These are phyloP conservation scores for Mycena metata DNA, from an alignment of 768 basidiomycete genomes.

Conservation along the genomic window DNA sequence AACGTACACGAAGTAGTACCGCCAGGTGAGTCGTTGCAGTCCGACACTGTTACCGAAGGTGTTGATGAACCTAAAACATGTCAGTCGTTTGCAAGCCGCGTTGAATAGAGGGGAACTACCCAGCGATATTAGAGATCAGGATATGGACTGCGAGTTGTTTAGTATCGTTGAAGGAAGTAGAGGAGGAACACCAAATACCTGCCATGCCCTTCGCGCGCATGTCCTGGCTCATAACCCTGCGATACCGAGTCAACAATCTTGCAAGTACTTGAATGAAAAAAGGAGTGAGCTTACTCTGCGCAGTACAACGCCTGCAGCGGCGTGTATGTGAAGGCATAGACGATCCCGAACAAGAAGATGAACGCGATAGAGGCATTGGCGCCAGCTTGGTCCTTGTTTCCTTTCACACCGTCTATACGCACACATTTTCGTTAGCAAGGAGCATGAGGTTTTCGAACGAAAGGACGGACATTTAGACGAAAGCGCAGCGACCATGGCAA, in stretches of 20 bases:
- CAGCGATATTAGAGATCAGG: constrained; percentile 44
- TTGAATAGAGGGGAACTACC: constrained; percentile 3
- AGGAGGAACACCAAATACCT: not conserved
- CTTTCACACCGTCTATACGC: constrained; percentile 37
- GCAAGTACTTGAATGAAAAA: not conserved
- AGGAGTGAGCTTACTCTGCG: constrained; percentile 38
- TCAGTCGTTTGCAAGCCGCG: not conserved
- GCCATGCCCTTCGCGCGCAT: constrained; percentile 48
- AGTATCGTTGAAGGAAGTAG: not conserved
- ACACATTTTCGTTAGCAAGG: not conserved
- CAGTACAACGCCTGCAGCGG: constrained; percentile 46
- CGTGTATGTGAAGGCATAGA: constrained; percentile 44
- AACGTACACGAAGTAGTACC: constrained; percentile 45
- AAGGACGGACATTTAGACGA: constrained; percentile 43
- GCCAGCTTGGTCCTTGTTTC: constrained; percentile 40
- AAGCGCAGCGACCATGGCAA: constrained; percentile 42
- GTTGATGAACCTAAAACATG: constrained; percentile 39
- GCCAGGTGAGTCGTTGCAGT: constrained; percentile 41
- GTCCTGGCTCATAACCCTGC: constrained; percentile 44
- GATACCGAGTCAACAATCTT: not conserved
- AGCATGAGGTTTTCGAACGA: not conserved
- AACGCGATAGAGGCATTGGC: constrained; percentile 45
- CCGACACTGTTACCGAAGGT: constrained; percentile 46
- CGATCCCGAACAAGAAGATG: constrained; percentile 45
- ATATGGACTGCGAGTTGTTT: constrained; percentile 37